phyloP scores from a whole-genome alignment of 768 basidiomycete species.

The Mycena rebaudengoi region DNA sequence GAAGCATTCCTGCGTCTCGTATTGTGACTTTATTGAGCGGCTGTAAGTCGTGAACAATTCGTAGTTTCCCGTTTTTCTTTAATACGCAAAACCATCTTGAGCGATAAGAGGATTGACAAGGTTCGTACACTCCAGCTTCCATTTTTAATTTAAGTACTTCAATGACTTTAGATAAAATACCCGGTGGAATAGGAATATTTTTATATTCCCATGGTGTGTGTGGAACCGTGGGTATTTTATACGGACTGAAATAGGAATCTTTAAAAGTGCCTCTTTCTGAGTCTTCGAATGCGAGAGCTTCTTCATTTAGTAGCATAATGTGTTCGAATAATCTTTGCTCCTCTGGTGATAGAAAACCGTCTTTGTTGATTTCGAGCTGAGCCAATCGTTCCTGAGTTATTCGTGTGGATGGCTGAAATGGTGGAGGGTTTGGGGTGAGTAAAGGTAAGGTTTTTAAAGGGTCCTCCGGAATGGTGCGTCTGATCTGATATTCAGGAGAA shows the following conservation, averaged over 20 bases:
- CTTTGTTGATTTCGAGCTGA: no score
- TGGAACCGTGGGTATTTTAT: no score
- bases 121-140: slow-evolving; percentile 45
- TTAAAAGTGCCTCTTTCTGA: slow-evolving; percentile 27
- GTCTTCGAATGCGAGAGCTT: slow-evolving; percentile 43
- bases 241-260: slow-evolving; percentile 36
- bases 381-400: slow-evolving; percentile 37
- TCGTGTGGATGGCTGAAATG: slow-evolving; percentile 37
- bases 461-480: slow-evolving; percentile 38
- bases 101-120: no score
- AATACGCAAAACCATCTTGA: slow-evolving; percentile 48
- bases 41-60: slow-evolving; percentile 48
- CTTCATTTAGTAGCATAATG: no score
- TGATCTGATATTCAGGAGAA: neutral
- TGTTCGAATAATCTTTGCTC: no score
- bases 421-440: slow-evolving; percentile 39
- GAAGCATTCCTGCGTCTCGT: slow-evolving; percentile 43
- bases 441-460: slow-evolving; percentile 39
- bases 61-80: slow-evolving; percentile 43
- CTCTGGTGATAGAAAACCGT: no score
- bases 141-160: slow-evolving; percentile 42
- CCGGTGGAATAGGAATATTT: slow-evolving; percentile 46
- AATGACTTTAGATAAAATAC: slow-evolving; percentile 37
- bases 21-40: slow-evolving; percentile 49
- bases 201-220: no score